These are phyloP conservation scores for Aspergillus asperescens DNA, from an alignment of 495 filamentous ascomycete genomes.

Conservation along the genomic window DNA sequence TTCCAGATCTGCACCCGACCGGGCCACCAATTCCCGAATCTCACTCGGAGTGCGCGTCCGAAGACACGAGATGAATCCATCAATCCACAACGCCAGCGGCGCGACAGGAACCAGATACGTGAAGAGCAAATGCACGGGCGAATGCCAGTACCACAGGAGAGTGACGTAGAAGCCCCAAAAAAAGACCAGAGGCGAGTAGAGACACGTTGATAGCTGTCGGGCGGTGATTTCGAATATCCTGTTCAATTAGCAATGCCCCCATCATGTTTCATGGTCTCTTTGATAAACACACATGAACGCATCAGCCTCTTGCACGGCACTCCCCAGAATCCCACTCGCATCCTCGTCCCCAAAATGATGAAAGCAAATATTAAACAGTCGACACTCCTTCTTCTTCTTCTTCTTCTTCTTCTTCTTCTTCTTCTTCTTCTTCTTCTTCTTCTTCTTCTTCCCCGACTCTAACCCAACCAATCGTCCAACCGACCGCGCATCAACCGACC, in stretches of 20 bases:
- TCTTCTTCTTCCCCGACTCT: slow-evolving; percentile 19
- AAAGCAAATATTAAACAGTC: slow-evolving; percentile 68
- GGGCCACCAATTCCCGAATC: slow-evolving; percentile 51
- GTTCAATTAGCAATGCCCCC: background rate
- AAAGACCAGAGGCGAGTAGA: slow-evolving; percentile 52
- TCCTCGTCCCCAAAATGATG: slow-evolving; percentile 67
- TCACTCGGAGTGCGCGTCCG: slow-evolving; percentile 61
- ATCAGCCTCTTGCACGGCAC: slow-evolving; percentile 57
- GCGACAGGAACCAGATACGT: slow-evolving; percentile 60
- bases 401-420: slow-evolving; percentile 12
- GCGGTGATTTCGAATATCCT: slow-evolving; percentile 72
- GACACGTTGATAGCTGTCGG: slow-evolving; percentile 46
- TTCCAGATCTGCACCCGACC: slow-evolving; percentile 39
- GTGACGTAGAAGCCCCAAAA: slow-evolving; percentile 49
- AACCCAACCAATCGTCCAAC: slow-evolving; percentile 22
- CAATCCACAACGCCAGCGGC: slow-evolving; percentile 59
- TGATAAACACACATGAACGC: slow-evolving; percentile 51
- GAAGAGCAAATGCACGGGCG: slow-evolving; percentile 53
- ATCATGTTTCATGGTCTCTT: background rate
- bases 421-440: no score
- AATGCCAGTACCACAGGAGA: slow-evolving; percentile 57
- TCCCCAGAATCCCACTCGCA: slow-evolving; percentile 53
- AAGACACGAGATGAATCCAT: slow-evolving; percentile 60
- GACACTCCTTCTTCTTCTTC: slow-evolving; percentile 35
- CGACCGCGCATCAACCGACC: slow-evolving; percentile 56